Base-by-base conservation (phyloP, 345 rosid species). In the Citrus medica region DNA sequence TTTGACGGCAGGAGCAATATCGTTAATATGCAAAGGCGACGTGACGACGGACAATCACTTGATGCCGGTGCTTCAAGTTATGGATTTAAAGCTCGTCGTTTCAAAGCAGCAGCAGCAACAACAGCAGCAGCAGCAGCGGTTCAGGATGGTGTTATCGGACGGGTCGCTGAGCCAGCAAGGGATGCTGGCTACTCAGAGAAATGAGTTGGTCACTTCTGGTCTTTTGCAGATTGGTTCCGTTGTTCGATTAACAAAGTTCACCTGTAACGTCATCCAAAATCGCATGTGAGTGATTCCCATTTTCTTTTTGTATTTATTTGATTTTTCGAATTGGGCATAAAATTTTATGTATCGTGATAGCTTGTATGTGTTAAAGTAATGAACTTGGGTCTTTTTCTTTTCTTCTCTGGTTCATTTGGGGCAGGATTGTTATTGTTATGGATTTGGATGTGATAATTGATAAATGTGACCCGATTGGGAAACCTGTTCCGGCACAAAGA, bases 371-470 rank as follows among this genome's bases (percentile, higher is more conserved):
- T 12, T 46, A 46, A 12, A 42, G 51, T 12, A 42, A 12, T 46
- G 51, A 46, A 46, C 17, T 13, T 3, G 51, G 51, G 51, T 46
- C 5, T 4, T 40, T 9, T 40, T 38, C 2, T 42, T 42, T 46
- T 38, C 77, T 4, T 74, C 1, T 35, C 37, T 35, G 37, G 60
- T 73, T 51, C 9, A 14, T 24, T 61, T 67, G 35, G 66, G 30
- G 63, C 90, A 95, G 98, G 93, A 86, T 95, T 84, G 88, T 95
- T 72, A 81, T 93, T 38, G 82, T 93, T 70, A 73, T 88, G 71
- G 86, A 90, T 40, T 37, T 95, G 91, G 93, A 85, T 9, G 87
- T 95, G 42, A 27, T 90, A 33, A 48, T 56, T 46, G 87, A 82
- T 81, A 86, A 81, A 66, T 86, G 76, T 65, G 82, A 83, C 76